Evolutionary conservation across 108 stramenopile species (phyloP).

Genomic region (Skeletonema menzelii): DNA sequence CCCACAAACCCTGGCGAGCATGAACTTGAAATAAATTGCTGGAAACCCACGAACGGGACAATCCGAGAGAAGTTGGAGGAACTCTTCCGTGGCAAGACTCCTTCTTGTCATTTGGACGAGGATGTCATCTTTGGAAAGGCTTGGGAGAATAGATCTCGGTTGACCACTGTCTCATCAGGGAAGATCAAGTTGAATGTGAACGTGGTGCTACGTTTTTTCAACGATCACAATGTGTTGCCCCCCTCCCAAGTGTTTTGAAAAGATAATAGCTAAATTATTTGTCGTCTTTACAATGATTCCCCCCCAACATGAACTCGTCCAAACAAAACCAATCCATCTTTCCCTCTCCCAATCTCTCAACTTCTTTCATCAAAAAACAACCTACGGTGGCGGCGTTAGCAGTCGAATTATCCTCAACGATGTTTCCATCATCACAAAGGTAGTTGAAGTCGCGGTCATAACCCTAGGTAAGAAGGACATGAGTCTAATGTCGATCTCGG

Average conservation of each 20-base stretch:
- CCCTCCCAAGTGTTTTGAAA: background rate
- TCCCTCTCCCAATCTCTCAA: too few relatives aligned
- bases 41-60: conserved; percentile 51
- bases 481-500: conserved; percentile 1
- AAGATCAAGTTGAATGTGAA: conserved; percentile 28
- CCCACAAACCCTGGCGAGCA: conserved; percentile 56
- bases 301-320: conserved; percentile 1
- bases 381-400: conserved; percentile 52
- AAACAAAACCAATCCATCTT: background rate
- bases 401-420: conserved; percentile 21
- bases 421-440: conserved; percentile 36
- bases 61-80: conserved; percentile 54
- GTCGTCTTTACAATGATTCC: background rate
- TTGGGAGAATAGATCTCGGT: conserved; percentile 53
- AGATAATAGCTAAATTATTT: background rate
- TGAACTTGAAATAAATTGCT: conserved; percentile 50
- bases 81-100: conserved; percentile 56
- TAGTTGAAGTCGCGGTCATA: conserved; percentile 40
- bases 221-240: conserved; percentile 7
- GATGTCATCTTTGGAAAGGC: conserved; percentile 54
- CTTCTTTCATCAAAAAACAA: conserved; percentile 6
- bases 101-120: conserved; percentile 50
- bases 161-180: conserved; percentile 52
- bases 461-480: background rate
- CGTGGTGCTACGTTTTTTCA: conserved; percentile 7